phyloP scores from a whole-genome alignment of 2,329 filamentous ascomycete species.

The Penicillium sp. region DNA sequence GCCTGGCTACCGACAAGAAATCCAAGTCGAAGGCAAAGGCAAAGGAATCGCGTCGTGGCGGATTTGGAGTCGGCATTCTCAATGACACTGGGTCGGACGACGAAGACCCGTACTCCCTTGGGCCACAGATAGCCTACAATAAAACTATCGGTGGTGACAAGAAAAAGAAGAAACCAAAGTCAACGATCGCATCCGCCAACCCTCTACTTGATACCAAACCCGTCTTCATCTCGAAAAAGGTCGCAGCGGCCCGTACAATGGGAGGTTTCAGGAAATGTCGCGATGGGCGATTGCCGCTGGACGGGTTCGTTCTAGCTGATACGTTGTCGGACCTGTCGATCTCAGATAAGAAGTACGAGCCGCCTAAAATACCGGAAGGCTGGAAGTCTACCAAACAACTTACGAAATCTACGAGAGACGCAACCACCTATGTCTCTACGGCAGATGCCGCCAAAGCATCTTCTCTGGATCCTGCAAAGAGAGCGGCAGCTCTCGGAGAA shows the following conservation, averaged over 20 bases:
- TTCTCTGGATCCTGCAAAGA: constrained; percentile 70
- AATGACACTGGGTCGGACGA: constrained; percentile 96
- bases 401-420: constrained; percentile 36
- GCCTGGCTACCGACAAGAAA: constrained; percentile 34
- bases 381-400: constrained; percentile 68
- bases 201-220: constrained; percentile 67
- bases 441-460: constrained; percentile 78
- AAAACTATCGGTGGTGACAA: constrained; percentile 78
- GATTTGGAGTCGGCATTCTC: constrained; percentile 83
- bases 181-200: constrained; percentile 58
- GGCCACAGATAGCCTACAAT: constrained; percentile 87
- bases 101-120: constrained; percentile 90
- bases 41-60: constrained; percentile 60
- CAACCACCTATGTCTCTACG: constrained; percentile 61
- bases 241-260: constrained; percentile 42
- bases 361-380: constrained; percentile 50
- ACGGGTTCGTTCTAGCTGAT: constrained; percentile 74
- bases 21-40: constrained; percentile 57
- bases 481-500: constrained; percentile 81
- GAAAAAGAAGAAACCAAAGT: constrained; percentile 67
- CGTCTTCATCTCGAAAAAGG: constrained; percentile 73
- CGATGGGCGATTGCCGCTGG: constrained; percentile 76
- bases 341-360: constrained; percentile 48
- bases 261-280: constrained; percentile 69
- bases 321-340: constrained; percentile 52